Evolutionary conservation across 1,139 yeast genomes (phyloP).

Genomic region (Lodderomyces parapsilosis): DNA sequence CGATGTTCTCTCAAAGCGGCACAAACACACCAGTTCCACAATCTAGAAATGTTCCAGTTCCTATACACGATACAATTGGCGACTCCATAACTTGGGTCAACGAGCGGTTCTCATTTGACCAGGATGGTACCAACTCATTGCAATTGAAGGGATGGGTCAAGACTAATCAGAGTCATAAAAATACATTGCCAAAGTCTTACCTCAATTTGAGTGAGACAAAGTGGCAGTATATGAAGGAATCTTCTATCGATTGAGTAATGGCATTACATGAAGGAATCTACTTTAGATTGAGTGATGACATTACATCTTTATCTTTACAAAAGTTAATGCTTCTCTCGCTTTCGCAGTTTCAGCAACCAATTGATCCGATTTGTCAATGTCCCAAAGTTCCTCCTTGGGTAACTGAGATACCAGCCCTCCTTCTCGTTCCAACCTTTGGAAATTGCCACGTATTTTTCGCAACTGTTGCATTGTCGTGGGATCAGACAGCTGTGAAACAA

Average conservation of each 20-base stretch:
- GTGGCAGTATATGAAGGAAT: slow-evolving; percentile 24
- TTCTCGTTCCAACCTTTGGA: slow-evolving; percentile 29
- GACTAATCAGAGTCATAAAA: slow-evolving; percentile 21
- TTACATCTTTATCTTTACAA: slow-evolving; percentile 44
- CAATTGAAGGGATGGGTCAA: slow-evolving; percentile 44
- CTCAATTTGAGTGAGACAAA: slow-evolving; percentile 32
- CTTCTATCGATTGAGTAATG: too few relatives aligned
- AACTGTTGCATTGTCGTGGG: slow-evolving; percentile 52
- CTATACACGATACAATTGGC: slow-evolving; percentile 22
- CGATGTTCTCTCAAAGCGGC: slow-evolving; percentile 21
- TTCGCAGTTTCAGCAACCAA: slow-evolving; percentile 39
- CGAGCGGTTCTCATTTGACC: slow-evolving; percentile 41
- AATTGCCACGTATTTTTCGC: slow-evolving; percentile 32
- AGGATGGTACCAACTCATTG: slow-evolving; percentile 11
- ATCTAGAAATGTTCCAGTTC: slow-evolving; percentile 11
- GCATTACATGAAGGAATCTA: slow-evolving; percentile 23
- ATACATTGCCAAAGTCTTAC: slow-evolving; percentile 13
- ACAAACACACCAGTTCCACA: slow-evolving; percentile 14
- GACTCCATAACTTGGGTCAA: slow-evolving; percentile 41
- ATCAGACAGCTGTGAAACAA: slow-evolving; percentile 66
- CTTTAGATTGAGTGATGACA: too few relatives aligned
- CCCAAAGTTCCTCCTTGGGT: slow-evolving; percentile 51
- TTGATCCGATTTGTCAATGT: slow-evolving; percentile 41
- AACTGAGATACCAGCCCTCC: slow-evolving; percentile 36
- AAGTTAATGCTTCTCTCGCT: slow-evolving; percentile 59